These are phyloP conservation scores for Candida xyloterini DNA, from an alignment of 805 yeast species.

Conservation along the genomic window DNA sequence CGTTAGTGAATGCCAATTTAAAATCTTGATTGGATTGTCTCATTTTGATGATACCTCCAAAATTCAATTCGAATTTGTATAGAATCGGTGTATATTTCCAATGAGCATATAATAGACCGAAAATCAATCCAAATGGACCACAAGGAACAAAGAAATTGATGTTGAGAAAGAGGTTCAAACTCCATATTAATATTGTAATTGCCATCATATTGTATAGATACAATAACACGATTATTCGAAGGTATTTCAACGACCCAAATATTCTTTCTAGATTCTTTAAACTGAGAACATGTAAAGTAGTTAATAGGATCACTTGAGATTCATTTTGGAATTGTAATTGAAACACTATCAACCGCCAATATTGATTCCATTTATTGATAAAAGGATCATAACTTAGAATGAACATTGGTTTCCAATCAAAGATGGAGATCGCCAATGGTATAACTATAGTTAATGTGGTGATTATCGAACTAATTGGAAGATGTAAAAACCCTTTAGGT, in stretches of 20 bases:
- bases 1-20: slow-evolving; percentile 31
- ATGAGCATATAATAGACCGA: slow-evolving; percentile 39
- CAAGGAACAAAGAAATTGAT: slow-evolving; percentile 42
- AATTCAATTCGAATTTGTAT: slow-evolving; percentile 37
- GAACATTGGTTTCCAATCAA: slow-evolving; percentile 43
- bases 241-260: slow-evolving; percentile 53
- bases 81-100: slow-evolving; percentile 39
- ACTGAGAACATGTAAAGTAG: slow-evolving; percentile 46
- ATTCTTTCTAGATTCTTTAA: slow-evolving; percentile 56
- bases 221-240: slow-evolving; percentile 43
- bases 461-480: slow-evolving; percentile 41
- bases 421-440: slow-evolving; percentile 42
- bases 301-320: slow-evolving; percentile 48
- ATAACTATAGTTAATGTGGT: slow-evolving; percentile 35
- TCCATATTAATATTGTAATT: slow-evolving; percentile 34
- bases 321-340: slow-evolving; percentile 58
- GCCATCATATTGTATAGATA: slow-evolving; percentile 46
- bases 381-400: slow-evolving; percentile 50
- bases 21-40: slow-evolving; percentile 19
- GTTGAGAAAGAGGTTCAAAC: slow-evolving; percentile 31
- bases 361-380: slow-evolving; percentile 52
- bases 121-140: slow-evolving; percentile 42
- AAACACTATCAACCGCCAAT: slow-evolving; percentile 49
- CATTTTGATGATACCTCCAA: slow-evolving; percentile 27
- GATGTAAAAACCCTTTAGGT: slow-evolving; percentile 31